Evolutionary conservation across 805 yeast genomes (phyloP), one percentile per base, ranked within the genome.

Genomic region (Dipodascus albidus): DNA sequence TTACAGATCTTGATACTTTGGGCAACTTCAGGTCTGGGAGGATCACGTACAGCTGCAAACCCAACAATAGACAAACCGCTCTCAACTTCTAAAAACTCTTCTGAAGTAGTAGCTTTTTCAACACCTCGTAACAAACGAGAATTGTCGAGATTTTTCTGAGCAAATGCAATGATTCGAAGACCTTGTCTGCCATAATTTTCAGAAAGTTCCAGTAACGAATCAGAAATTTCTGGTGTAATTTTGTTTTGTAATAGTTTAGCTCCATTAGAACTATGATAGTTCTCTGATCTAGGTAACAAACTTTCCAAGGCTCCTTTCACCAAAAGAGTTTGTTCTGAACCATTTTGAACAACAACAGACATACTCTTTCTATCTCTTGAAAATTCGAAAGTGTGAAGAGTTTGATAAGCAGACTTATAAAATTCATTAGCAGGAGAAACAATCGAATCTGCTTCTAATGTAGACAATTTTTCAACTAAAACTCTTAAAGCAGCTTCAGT

Each of bases 301-400:
- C 74, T 67, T 63, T 78, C 83, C 22, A 80, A 81, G 0, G 82
- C 82, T 56, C 82, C 83, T 60, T 78, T 78, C 15, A 78, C 74
- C 52, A 73, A 71, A 33, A 74, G 58, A 9, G 47, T 53, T 14
- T 52, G 47, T 3, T 53, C 53, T 19, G 57, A 62, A 21, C 64
- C 60, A n/a, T 4, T 6, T 15, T 68, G 58, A 48, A 74, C 72
- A 17, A 76, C 59, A 2, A 77, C 78, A 14, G 81, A 74, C 82
- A 78, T 78, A 58, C 79, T 69, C 62, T 78, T 78, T 50, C 74
- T 71, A 63, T 57, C 79, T 64, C 66, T 74, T 56, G 71, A 76
- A 71, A 67, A 78, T 67, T 59, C 82, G 72, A 62, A 72, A 54
- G 72, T 77, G 62, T 61, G 67, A 60, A 59, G 59, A 27, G 61